Base-by-base conservation (phyloP, 495 filamentous ascomycete species). In the Trichoderma parareesei region DNA sequence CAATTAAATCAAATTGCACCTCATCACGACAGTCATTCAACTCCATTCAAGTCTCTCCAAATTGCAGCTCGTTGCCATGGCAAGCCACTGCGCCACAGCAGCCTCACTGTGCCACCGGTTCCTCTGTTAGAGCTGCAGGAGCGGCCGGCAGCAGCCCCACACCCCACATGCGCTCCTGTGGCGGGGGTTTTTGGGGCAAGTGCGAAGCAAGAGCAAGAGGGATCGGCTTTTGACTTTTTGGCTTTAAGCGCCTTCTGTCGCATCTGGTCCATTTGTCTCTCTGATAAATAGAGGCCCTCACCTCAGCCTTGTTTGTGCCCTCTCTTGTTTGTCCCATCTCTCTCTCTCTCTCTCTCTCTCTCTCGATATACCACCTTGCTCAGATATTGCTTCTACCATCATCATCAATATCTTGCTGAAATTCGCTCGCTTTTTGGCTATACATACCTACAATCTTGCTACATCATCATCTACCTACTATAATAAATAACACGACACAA, bases 401-500 rank as follows among this genome's bases (percentile, higher is more conserved):
- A 41, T 41, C 40, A 41, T 41, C 40, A 27, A 27, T 27, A 27
- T 41, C 2, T 41, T 41, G 11, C 27, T 27, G 27, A 27, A 27
- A 27, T 27, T 41, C 40, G 6, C 7, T 61, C 18, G 35, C 37
- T 42, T 61, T 61, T 61, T 61, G 60, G 35, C 11, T 38, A 60
- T 38, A 38, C 35, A 40, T 38, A 27, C 27, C 18, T 60, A 27
- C 55, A 14, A 57, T n/a, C 6, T 64, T 41, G 9, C 44, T 64
- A 37, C 27, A 40, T 65, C 11, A 57, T 37, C 42, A 59, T 18
- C 14, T 20, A 27, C 14, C 41, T 7, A 63, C 38, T n/a, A 59
- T 38, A 20, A 38, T 44, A 27, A 27, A 27, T 27, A 27, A 27
- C 27, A 27, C 27, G 27, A 27, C 48, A 67, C 60, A 62, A 77